Evolutionary conservation across 257 asterid genomes (phyloP), one percentile per base, ranked within the genome.

Genomic region (Linderniella brevidens): DNA sequence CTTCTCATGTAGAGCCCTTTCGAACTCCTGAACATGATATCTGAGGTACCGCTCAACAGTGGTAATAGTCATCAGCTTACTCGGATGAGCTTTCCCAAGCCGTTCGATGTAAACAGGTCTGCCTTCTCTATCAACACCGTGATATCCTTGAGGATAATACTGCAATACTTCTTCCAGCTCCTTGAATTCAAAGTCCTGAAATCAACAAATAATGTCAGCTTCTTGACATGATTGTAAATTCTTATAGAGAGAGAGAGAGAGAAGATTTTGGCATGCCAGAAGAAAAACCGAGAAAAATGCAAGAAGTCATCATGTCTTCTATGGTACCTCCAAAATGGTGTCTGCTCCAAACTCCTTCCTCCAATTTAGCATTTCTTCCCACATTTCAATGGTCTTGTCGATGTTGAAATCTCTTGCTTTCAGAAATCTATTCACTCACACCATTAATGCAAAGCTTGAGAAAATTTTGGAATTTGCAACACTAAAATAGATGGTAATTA

Each of bases 351-450:
- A 80, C 64, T 72, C 93, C 64, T 54, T 76, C 66, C 97, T 80
- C 97, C 97, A 88, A 48, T 61, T 76, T 58, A 88, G 92, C 95
- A 84, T 80, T 59, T 83, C 95, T 66, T 83, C 92, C 97, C 97
- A 88, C 92, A 78, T 83, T 48, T 63, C 80, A 49, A 78, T 64
- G 57, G 95, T 83, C 58, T 67, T 75, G 32, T 71, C 75, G 42
- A 68, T 56, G 69, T 74, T 50, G 37, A 87, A 79, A 53, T 83
- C 93, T 64, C 90, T 78, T 17, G 95, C 92, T 77, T 88, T 88
- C 68, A 84, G 49, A 64, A 88, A 88, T 60, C 97, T 88, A 67
- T 68, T 13, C 50, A 48, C 66, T 53, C n/a, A n/a, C n/a, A n/a
- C 41, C 32, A 20, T 25, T 25, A 25, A 6, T 25, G 32, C 32